Conservation (phyloP, 2,329 filamentous ascomycete genomes). For the Curvularia spicifera region DNA sequence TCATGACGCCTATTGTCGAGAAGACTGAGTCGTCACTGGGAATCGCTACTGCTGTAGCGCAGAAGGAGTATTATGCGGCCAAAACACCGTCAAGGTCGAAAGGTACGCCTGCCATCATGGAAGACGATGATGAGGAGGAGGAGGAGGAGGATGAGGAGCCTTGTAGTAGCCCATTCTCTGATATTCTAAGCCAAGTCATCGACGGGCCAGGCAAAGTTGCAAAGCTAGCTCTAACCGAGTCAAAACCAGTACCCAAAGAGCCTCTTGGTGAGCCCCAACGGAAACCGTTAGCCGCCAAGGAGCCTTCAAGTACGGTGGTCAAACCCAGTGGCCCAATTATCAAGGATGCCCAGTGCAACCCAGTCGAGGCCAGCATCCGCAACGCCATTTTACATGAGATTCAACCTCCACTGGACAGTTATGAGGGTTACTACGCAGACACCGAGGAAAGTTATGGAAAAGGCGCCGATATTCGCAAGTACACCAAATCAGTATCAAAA, state of each 20-base stretch:
- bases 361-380: slow-evolving; percentile 78
- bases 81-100: slow-evolving; percentile 78
- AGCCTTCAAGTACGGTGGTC: slow-evolving; percentile 48
- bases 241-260: slow-evolving; percentile 42
- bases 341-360: slow-evolving; percentile 84
- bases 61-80: slow-evolving; percentile 65
- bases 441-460: slow-evolving; percentile 68
- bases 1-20: slow-evolving; percentile 99
- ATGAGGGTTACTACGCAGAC: slow-evolving; percentile 81
- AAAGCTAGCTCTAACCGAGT: slow-evolving; percentile 59
- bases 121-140: slow-evolving; percentile 50
- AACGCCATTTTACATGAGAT: slow-evolving; percentile 76
- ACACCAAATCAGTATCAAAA: slow-evolving; percentile 70
- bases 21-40: slow-evolving; percentile 88
- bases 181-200: slow-evolving; percentile 62
- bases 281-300: slow-evolving; percentile 32
- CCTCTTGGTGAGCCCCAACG: slow-evolving; percentile 20
- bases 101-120: slow-evolving; percentile 48
- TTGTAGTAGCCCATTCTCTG: slow-evolving; percentile 75
- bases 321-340: slow-evolving; percentile 74
- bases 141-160: slow-evolving; percentile 29
- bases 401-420: slow-evolving; percentile 74
- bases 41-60: slow-evolving; percentile 51
- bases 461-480: slow-evolving; percentile 79
- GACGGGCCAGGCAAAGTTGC: slow-evolving; percentile 54